A percentile compares a stretch with the other conserved stretches of the same genome.
phyloP scores from a whole-genome alignment of 2,329 filamentous ascomycete species.

The Drechslerella dactyloides region DNA sequence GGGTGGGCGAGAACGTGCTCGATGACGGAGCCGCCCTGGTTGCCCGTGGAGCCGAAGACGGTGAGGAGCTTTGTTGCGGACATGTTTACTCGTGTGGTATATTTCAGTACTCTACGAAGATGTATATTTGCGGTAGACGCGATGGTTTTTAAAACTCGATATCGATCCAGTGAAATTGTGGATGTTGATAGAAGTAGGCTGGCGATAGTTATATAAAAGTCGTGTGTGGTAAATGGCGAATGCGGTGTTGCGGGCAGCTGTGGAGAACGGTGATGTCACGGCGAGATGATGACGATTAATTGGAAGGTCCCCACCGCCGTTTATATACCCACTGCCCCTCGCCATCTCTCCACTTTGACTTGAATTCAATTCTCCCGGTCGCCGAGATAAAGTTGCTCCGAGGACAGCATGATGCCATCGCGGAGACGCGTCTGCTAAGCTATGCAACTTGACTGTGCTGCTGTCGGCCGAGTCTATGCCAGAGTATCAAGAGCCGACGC shows the following conservation, averaged over 20 bases:
- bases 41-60: conserved; percentile 63
- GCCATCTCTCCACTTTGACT: too few species aligned
- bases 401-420: background rate
- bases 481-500: too few species aligned
- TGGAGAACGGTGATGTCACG: background rate
- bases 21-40: conserved; percentile 63
- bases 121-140: background rate
- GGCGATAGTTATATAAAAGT: too few species aligned
- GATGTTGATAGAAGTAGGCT: too few species aligned
- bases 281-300: too few species aligned
- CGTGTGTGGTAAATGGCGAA: background rate
- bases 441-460: background rate
- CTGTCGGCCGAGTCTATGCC: background rate
- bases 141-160: too few species aligned
- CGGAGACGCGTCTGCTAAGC: background rate
- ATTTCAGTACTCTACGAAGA: conserved; percentile 7
- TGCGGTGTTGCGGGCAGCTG: background rate
- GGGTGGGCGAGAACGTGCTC: conserved; percentile 61
- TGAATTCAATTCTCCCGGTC: too few species aligned
- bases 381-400: background rate
- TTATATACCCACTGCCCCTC: background rate
- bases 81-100: too few species aligned
- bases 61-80: conserved; percentile 55
- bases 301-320: background rate
- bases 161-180: too few species aligned